Evolutionary conservation across 2,329 filamentous ascomycete genomes (phyloP), one percentile per base, ranked within the genome.

Genomic region (Talaromyces sp.): DNA sequence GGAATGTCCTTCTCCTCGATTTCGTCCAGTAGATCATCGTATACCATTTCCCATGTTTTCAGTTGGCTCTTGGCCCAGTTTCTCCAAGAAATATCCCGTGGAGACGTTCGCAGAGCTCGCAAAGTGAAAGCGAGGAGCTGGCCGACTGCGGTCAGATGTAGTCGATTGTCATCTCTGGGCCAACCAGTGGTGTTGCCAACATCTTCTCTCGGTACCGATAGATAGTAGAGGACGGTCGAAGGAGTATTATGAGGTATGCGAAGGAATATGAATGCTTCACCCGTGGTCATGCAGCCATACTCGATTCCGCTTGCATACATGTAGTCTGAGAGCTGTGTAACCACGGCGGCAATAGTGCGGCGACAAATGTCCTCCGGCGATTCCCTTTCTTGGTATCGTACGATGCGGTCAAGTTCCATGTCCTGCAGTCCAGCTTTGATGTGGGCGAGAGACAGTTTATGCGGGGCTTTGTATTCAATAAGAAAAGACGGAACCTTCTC

Each of bases 381-480:
- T 14, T 74, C 76, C 4, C 74, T 74, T 33, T 65, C 39, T 66
- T 70, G 65, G 75, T 67, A 16, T 69, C 75, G 68, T 5, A 83
- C 71, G 14, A 81, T 75, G 16, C 76, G 70, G 50, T 75, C 69
- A 19, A 84, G 76, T 63, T 81, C 71, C 72, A 82, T 81, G 1
- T 72, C 67, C 16, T 76, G 73, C 0, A 85, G 75, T 37, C 81
- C 78, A 22, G 73, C 63, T 37, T 78, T 76, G 60, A 85, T 79
- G 67, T 82, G 75, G 16, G 68, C 69, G 41, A 75, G 70, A 5
- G 78, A 79, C 1, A 85, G 69, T 68, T 84, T 83, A 68, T 83
- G 76, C 0, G 80, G 82, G 16, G 79, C 68, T 72, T 84, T 85
- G 67, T 83, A 82, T 71, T 85, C 77, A 33, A 73, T 72, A 39